phyloP scores from a whole-genome alignment of 441 rosid genomes.

The Rhodomyrtus psidioides region DNA sequence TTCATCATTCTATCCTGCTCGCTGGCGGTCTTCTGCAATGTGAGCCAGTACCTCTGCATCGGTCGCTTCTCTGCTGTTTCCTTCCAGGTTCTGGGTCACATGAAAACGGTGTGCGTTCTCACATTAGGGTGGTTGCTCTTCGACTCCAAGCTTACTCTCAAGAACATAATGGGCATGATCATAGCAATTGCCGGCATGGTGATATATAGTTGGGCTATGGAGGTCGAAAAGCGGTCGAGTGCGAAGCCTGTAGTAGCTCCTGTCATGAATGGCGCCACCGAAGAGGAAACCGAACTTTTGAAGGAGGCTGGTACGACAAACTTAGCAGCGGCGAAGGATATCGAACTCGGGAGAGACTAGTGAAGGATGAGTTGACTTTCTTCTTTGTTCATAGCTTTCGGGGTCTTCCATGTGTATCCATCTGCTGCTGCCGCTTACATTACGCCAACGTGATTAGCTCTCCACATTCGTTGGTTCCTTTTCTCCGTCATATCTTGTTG shows the following conservation, averaged over 20 bases:
- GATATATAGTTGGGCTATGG: slow-evolving; percentile 83
- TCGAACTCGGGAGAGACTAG: neutral
- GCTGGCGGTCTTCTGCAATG: slow-evolving; percentile 84
- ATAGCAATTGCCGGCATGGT: slow-evolving; percentile 77
- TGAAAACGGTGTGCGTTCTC: slow-evolving; percentile 83
- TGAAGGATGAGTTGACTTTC: neutral
- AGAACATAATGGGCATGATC: slow-evolving; percentile 77
- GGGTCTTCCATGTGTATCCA: neutral
- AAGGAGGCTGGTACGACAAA: neutral
- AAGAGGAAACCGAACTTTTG: neutral
- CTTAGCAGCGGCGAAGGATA: neutral
- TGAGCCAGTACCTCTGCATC: slow-evolving; percentile 90
- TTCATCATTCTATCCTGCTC: slow-evolving; percentile 69
- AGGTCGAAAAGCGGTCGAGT: slow-evolving; percentile 41
- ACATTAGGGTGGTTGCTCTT: slow-evolving; percentile 81
- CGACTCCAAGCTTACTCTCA: slow-evolving; percentile 63
- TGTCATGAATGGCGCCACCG: slow-evolving; percentile 29
- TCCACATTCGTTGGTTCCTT: neutral
- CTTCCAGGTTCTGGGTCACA: slow-evolving; percentile 90
- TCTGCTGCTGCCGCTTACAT: neutral
- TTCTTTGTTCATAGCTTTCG: neutral
- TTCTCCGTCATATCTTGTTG: neutral
- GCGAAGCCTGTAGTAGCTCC: slow-evolving; percentile 17
- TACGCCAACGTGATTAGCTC: neutral
- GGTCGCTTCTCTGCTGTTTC: slow-evolving; percentile 89